A percentile compares a stretch with the other conserved stretches of the same genome.
phyloP scores from a whole-genome alignment of 306 rosid genomes.

The Cicer bijugum region DNA sequence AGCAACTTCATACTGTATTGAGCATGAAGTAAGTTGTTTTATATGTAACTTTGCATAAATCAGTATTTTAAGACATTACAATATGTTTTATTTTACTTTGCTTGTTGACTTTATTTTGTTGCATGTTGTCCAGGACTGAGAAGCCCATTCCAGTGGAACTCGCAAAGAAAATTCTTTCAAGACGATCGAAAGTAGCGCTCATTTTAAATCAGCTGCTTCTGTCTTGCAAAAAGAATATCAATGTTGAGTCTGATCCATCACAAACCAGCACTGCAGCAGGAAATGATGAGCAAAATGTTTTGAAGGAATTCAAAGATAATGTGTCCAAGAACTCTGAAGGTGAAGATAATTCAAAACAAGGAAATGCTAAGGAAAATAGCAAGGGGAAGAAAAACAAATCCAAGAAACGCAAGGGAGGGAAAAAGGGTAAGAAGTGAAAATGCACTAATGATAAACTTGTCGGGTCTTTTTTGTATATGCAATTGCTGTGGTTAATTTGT shows the following conservation, averaged over 20 bases:
- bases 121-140: constrained; percentile 9
- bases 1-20: constrained; percentile 43
- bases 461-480: constrained; percentile 1
- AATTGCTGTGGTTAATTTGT: neutral
- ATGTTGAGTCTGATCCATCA: constrained; percentile 27
- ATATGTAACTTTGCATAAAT: neutral
- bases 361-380: constrained; percentile 8
- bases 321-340: constrained; percentile 19
- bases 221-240: neutral
- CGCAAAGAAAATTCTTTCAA: constrained; percentile 3
- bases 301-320: constrained; percentile 3
- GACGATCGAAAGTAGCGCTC: neutral
- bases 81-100: neutral
- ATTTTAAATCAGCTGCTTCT: neutral
- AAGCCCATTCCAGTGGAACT: constrained; percentile 29
- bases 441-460: neutral
- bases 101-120: neutral
- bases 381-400: constrained; percentile 35
- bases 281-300: constrained; percentile 31
- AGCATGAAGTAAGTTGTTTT: constrained; percentile 40
- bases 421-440: constrained; percentile 39
- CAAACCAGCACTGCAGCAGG: constrained; percentile 15
- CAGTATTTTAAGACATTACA: neutral
- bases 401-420: constrained; percentile 30
- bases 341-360: constrained; percentile 17